phyloP scores from a whole-genome alignment of 495 filamentous ascomycete species.

The Platismatia glauca region DNA sequence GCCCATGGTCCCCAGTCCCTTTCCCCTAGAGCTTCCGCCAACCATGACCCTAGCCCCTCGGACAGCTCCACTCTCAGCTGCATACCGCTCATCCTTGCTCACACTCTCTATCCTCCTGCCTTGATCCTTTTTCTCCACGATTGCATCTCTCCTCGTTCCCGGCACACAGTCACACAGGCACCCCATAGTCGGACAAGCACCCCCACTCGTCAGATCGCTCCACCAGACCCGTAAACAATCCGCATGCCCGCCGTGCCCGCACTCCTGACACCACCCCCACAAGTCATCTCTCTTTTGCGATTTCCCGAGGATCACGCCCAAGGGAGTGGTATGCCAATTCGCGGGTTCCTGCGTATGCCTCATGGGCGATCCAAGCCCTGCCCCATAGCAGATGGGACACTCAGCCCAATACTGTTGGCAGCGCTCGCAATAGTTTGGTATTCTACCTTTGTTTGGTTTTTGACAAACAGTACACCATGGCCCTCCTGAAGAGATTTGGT shows the following conservation, averaged over 20 bases:
- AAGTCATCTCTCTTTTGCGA: conserved; percentile 31
- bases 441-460: conserved; percentile 43
- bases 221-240: conserved; percentile 64
- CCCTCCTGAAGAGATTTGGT: conserved; percentile 37
- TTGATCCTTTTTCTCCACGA: conserved; percentile 5
- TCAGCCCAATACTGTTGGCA: conserved; percentile 31
- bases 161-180: conserved; percentile 67
- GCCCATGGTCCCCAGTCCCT: conserved; percentile 2
- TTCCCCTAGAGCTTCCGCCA: background rate
- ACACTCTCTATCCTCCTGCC: conserved; percentile 8
- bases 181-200: conserved; percentile 64
- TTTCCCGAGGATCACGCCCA: conserved; percentile 7
- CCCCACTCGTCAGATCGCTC: conserved; percentile 46
- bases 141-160: conserved; percentile 47
- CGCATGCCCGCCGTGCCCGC: conserved; percentile 65
- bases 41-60: conserved; percentile 20
- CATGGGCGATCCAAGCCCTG: background rate
- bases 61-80: conserved; percentile 19
- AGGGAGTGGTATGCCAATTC: conserved; percentile 14
- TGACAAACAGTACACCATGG: conserved; percentile 45
- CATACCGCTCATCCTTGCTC: conserved; percentile 18
- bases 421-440: conserved; percentile 42
- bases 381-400: conserved; percentile 32
- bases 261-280: conserved; percentile 68
- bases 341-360: background rate